These are phyloP conservation scores for Trichoderma afroharzianum DNA, from an alignment of 2,329 filamentous ascomycete genomes.

Conservation along the genomic window DNA sequence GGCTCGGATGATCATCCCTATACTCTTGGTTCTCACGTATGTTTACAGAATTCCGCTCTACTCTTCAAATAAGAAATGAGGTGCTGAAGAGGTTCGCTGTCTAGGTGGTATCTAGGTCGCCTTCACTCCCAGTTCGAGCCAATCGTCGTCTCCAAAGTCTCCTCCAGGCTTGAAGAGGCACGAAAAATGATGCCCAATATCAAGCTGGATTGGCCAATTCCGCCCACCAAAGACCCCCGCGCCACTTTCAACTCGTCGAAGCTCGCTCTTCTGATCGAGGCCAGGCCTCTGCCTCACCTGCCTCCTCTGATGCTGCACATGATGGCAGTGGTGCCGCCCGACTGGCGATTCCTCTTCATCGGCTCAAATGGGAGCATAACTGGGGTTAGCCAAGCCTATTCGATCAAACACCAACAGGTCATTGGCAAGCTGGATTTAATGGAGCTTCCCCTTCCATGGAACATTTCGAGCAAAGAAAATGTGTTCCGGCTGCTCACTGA, in stretches of 20 bases:
- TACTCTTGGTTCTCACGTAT: not conserved
- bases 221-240: constrained; percentile 30
- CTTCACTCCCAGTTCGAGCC: constrained; percentile 35
- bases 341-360: constrained; percentile 57
- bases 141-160: constrained; percentile 38
- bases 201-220: constrained; percentile 37
- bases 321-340: constrained; percentile 52
- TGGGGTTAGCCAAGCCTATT: constrained; percentile 42
- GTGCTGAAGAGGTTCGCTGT: not conserved
- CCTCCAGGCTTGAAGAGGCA: constrained; percentile 38
- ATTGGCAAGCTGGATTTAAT: constrained; percentile 51
- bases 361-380: constrained; percentile 47
- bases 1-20: not conserved
- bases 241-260: constrained; percentile 46
- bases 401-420: constrained; percentile 46
- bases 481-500: constrained; percentile 49
- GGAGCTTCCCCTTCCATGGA: constrained; percentile 46
- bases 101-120: constrained; percentile 46
- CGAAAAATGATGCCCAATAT: constrained; percentile 38
- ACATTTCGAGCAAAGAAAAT: constrained; percentile 45
- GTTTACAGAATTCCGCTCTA: not conserved
- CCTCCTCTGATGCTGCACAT: constrained; percentile 54
- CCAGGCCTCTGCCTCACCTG: constrained; percentile 46
- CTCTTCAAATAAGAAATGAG: too few species aligned
- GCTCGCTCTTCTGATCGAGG: constrained; percentile 55